Percentiles rank a stretch among this genome's conserved stretches.
These are phyloP conservation scores for Erysimum cheiri DNA, from an alignment of 441 rosid species.

Conservation along the genomic window DNA sequence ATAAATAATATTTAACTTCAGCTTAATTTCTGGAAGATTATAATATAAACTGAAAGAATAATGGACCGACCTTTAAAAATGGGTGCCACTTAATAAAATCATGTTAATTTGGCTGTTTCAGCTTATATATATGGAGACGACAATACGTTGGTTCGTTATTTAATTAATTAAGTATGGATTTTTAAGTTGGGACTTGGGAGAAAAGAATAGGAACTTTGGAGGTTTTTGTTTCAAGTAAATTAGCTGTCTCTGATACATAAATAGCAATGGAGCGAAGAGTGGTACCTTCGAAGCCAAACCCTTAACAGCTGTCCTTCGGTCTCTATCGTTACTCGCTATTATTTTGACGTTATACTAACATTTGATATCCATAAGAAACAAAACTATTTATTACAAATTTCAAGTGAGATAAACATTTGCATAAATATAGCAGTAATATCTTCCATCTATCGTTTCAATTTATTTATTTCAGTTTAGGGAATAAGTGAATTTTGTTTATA, in stretches of 20 bases:
- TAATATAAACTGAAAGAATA: neutral
- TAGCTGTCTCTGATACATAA: conserved; percentile 15
- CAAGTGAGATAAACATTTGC: too few species aligned
- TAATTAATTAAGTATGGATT: neutral
- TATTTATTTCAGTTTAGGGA: too few species aligned
- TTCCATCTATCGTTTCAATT: too few species aligned
- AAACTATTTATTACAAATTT: too few species aligned
- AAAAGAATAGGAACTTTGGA: neutral
- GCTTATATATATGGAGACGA: conserved; percentile 7
- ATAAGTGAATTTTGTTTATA: too few species aligned
- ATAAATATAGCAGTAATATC: too few species aligned
- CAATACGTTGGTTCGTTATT: neutral
- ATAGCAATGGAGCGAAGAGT: neutral
- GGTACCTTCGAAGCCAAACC: neutral
- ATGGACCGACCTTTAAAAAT: conserved; percentile 25
- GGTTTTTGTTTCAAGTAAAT: conserved; percentile 10
- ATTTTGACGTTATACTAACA: neutral
- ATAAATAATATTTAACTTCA: neutral
- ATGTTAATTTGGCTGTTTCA: conserved; percentile 14
- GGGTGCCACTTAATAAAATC: conserved; percentile 1
- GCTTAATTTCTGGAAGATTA: conserved; percentile 13
- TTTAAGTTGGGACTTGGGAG: neutral
- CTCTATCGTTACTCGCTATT: neutral
- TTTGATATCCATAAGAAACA: too few species aligned
- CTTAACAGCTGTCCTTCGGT: conserved; percentile 2